These are phyloP conservation scores for Cladosporium sp. DNA, from an alignment of 2,329 filamentous ascomycete genomes.

Conservation along the genomic window DNA sequence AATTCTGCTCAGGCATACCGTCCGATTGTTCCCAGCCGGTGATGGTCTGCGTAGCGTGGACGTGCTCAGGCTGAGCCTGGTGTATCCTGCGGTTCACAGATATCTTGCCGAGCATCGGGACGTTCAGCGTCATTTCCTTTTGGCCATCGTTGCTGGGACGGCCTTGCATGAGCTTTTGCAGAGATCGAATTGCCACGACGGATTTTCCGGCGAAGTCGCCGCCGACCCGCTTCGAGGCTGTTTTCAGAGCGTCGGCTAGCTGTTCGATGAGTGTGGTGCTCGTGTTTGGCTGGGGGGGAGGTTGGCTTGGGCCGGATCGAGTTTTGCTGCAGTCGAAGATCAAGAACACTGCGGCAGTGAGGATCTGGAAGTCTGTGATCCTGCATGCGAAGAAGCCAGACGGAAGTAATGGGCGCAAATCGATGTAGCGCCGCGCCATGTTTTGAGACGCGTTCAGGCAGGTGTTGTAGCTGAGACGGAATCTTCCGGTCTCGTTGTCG, in stretches of 20 bases:
- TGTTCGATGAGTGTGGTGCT: conserved; percentile 19
- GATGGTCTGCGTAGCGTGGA: conserved; percentile 1
- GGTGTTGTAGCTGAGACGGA: conserved; percentile 28
- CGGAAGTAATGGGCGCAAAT: conserved; percentile 25
- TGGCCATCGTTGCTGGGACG: not conserved
- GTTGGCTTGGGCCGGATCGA: not conserved
- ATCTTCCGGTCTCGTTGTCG: conserved; percentile 27
- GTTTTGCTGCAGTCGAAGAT: conserved; percentile 14
- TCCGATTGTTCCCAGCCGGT: conserved; percentile 6
- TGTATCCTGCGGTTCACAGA: not conserved
- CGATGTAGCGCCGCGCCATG: conserved; percentile 25
- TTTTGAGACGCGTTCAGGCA: conserved; percentile 29
- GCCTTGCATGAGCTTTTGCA: conserved; percentile 22
- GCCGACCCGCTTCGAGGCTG: conserved; percentile 22
- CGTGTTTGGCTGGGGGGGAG: not conserved
- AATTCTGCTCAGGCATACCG: not conserved
- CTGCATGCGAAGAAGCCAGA: conserved; percentile 31
- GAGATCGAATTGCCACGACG: conserved; percentile 23
- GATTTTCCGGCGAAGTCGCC: conserved; percentile 27
- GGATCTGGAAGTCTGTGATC: conserved; percentile 32
- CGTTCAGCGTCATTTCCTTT: conserved; percentile 8
- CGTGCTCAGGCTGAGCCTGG: not conserved
- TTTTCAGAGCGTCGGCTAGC: conserved; percentile 24
- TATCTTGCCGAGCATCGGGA: conserved; percentile 9
- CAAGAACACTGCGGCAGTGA: conserved; percentile 30